These are phyloP conservation scores for Haplosporangium sp. DNA, from an alignment of 371 early-diverging fungal species.

Conservation along the genomic window DNA sequence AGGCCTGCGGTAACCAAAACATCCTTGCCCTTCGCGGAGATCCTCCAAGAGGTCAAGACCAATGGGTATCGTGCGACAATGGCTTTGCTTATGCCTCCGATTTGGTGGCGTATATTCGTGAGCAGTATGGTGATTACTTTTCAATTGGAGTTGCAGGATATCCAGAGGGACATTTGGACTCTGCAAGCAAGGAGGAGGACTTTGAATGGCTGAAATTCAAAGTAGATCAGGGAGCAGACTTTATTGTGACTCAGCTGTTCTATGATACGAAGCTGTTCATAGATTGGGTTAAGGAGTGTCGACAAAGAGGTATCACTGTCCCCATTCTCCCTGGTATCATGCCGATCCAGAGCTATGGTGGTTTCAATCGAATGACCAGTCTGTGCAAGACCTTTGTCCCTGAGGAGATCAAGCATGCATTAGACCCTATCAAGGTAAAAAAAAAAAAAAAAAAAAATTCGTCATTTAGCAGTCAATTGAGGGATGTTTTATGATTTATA, in stretches of 20 bases:
- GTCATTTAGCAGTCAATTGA: too few relatives aligned
- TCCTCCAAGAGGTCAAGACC: slow-evolving; percentile 81
- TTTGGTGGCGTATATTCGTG: slow-evolving; percentile 84
- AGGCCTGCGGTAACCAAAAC: slow-evolving; percentile 88
- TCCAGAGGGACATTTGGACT: slow-evolving; percentile 86
- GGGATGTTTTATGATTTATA: slow-evolving; percentile 2
- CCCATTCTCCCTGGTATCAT: slow-evolving; percentile 93
- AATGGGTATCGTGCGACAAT: slow-evolving; percentile 76
- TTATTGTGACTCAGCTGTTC: slow-evolving; percentile 90
- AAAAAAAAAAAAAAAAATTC: too few relatives aligned
- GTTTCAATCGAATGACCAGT: slow-evolving; percentile 85
- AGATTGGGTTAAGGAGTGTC: slow-evolving; percentile 77
- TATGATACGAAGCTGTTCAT: slow-evolving; percentile 86
- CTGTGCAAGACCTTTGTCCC: slow-evolving; percentile 86
- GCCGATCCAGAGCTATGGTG: slow-evolving; percentile 88
- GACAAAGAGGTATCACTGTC: slow-evolving; percentile 74
- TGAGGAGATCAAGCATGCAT: slow-evolving; percentile 67
- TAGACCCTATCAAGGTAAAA: slow-evolving; percentile 83
- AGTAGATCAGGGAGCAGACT: slow-evolving; percentile 89
- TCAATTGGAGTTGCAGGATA: slow-evolving; percentile 90
- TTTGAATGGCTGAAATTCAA: slow-evolving; percentile 81
- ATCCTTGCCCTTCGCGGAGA: slow-evolving; percentile 93
- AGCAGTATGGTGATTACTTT: slow-evolving; percentile 89
- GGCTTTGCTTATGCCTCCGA: slow-evolving; percentile 88
- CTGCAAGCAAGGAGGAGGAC: slow-evolving; percentile 72